Evolutionary conservation across 306 rosid species (phyloP).

Genomic region (Acacia melanoxylon): DNA sequence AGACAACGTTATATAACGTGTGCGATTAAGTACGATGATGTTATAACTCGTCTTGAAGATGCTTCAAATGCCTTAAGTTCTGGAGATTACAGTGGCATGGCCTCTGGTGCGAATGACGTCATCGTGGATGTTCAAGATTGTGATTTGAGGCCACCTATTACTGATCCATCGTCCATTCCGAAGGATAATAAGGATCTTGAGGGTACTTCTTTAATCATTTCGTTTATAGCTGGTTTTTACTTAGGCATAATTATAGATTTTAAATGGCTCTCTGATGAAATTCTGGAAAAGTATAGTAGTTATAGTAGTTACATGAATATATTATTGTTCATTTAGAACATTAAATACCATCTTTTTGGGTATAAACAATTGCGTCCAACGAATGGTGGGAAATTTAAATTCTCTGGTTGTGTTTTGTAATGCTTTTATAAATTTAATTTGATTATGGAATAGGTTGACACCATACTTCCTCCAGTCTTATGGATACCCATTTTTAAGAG

Average conservation of each 20-base stretch:
- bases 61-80: not conserved
- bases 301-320: not conserved
- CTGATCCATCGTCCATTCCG: not conserved
- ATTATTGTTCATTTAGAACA: not conserved
- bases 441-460: not conserved
- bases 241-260: not conserved
- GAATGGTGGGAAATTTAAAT: not conserved
- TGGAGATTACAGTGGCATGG: not conserved
- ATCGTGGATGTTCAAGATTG: not conserved
- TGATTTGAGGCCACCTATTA: not conserved
- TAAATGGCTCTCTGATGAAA: not conserved
- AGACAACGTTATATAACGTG: not conserved
- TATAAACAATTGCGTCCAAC: not conserved
- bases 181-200: not conserved
- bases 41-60: not conserved
- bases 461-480: not conserved
- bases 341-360: not conserved
- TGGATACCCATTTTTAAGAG: too few relatives aligned
- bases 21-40: not conserved
- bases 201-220: not conserved
- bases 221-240: not conserved
- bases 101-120: not conserved
- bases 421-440: not conserved
- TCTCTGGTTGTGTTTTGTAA: not conserved
- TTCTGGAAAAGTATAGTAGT: not conserved